A percentile compares a stretch with the other conserved stretches of the same genome.
Evolutionary conservation across 1,139 yeast species (phyloP).

Genomic region (Taphrina betulina): DNA sequence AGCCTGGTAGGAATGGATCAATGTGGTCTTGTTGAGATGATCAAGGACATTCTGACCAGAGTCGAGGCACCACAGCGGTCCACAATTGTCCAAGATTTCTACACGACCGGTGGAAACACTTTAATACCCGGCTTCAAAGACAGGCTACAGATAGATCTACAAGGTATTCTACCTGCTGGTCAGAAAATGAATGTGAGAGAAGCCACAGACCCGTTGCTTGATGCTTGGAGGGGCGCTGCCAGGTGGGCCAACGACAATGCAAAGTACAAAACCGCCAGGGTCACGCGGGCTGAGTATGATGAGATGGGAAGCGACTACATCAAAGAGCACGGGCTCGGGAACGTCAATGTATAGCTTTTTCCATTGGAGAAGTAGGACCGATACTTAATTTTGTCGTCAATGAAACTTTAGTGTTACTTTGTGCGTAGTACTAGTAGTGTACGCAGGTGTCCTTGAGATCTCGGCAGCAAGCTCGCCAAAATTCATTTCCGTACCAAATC

Average conservation of each 20-base stretch:
- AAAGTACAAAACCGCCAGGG: constrained; percentile 53
- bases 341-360: constrained; percentile 41
- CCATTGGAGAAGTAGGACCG: too few relatives aligned
- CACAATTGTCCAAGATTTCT: constrained; percentile 46
- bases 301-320: constrained; percentile 89
- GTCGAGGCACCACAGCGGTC: constrained; percentile 52
- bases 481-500: too few relatives aligned
- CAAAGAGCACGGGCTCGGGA: constrained; percentile 82
- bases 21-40: constrained; percentile 80
- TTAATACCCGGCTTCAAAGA: constrained; percentile 62
- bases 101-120: constrained; percentile 84
- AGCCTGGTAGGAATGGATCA: constrained; percentile 92
- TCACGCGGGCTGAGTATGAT: constrained; percentile 71
- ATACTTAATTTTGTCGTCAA: too few relatives aligned
- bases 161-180: constrained; percentile 67
- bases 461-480: too few relatives aligned
- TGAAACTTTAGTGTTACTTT: too few relatives aligned
- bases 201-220: constrained; percentile 68
- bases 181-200: constrained; percentile 60
- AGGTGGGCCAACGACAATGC: constrained; percentile 59
- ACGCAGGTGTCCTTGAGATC: too few relatives aligned
- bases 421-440: too few relatives aligned
- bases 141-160: constrained; percentile 66
- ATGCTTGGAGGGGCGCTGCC: constrained; percentile 95
- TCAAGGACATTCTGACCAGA: constrained; percentile 63